These are phyloP conservation scores for Casuarina equisetifolia DNA, from an alignment of 306 rosid species.

Conservation along the genomic window DNA sequence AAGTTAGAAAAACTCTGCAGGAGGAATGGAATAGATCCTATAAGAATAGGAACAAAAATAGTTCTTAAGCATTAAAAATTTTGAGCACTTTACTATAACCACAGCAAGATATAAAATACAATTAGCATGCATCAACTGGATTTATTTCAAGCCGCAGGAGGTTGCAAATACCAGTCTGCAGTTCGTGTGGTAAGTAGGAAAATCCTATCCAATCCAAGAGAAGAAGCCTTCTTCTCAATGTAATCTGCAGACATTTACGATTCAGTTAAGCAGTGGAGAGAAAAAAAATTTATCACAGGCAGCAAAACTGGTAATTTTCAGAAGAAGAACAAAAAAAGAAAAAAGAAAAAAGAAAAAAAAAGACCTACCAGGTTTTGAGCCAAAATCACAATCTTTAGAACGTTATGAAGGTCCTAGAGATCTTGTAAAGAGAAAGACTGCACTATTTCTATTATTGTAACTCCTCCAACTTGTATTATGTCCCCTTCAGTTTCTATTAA, in stretches of 20 bases:
- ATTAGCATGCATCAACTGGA: not conserved
- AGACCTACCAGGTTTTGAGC: not conserved
- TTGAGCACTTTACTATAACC: not conserved
- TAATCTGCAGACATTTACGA: conserved; percentile 62
- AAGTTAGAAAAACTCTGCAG: no score
- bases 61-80: no score
- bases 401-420: not conserved
- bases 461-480: not conserved
- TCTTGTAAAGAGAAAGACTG: not conserved
- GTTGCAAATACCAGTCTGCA: conserved; percentile 76
- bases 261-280: conserved; percentile 7
- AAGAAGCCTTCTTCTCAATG: conserved; percentile 82
- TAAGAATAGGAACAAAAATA: no score
- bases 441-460: not conserved
- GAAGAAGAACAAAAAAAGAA: not conserved
- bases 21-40: no score
- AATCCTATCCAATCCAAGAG: conserved; percentile 72
- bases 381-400: not conserved
- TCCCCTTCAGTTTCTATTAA: not conserved
- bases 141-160: conserved; percentile 1
- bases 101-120: not conserved
- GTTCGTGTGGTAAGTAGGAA: conserved; percentile 89
- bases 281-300: conserved; percentile 14
- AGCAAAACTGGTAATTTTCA: not conserved
- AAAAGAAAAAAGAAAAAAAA: not conserved